Evolutionary conservation across 495 filamentous ascomycete species (phyloP).

Genomic region (Neurospora sp.): DNA sequence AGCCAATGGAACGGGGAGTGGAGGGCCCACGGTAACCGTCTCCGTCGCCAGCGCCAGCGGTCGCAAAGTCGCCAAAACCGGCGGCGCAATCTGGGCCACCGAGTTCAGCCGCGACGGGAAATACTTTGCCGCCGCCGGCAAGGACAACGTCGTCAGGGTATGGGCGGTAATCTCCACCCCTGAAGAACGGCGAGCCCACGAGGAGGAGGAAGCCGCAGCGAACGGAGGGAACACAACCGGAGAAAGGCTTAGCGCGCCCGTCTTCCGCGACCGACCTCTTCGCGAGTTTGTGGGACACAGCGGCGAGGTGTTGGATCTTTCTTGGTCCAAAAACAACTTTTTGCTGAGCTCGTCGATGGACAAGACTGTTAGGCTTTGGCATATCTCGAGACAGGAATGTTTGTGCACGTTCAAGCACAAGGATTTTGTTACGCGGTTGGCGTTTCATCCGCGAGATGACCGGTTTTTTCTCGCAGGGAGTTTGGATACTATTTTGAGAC

Average conservation of each 20-base stretch:
- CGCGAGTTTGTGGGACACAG: constrained; percentile 79
- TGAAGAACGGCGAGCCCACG: constrained; percentile 63
- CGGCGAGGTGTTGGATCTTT: constrained; percentile 79
- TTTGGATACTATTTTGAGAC: constrained; percentile 77
- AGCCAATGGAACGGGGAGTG: not conserved
- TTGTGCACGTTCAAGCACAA: constrained; percentile 94
- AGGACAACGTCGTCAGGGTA: constrained; percentile 75
- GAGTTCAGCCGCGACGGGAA: constrained; percentile 90
- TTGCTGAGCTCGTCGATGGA: constrained; percentile 96
- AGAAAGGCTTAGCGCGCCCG: constrained; percentile 72
- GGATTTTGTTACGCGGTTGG: constrained; percentile 90
- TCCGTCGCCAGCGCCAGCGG: constrained; percentile 30
- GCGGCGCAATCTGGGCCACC: constrained; percentile 76
- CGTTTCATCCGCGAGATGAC: constrained; percentile 91
- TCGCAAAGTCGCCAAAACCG: constrained; percentile 21
- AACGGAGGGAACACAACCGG: constrained; percentile 19
- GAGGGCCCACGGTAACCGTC: constrained; percentile 22
- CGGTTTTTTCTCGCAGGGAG: constrained; percentile 94
- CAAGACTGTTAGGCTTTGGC: constrained; percentile 94
- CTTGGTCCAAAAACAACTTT: constrained; percentile 99
- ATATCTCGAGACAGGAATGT: constrained; percentile 74
- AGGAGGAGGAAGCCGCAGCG: constrained; percentile 57
- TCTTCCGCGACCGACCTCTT: constrained; percentile 71
- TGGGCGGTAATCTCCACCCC: constrained; percentile 82
- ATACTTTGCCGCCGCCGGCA: constrained; percentile 81